Base-by-base conservation (phyloP, 139 green algal genomes). In the Tetradesmus lagerheimii region DNA sequence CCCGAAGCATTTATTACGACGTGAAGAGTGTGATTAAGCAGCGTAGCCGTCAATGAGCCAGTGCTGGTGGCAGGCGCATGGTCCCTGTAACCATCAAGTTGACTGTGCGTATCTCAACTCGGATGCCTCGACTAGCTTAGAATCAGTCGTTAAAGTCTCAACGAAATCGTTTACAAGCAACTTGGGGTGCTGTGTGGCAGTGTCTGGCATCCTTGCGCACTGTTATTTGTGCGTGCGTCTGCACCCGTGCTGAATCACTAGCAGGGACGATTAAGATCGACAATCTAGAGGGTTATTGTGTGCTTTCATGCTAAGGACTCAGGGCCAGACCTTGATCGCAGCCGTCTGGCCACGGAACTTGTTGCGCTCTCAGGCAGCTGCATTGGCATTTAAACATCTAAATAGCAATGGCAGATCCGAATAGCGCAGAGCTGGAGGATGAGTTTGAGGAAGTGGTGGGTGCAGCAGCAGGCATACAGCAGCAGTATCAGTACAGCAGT, bases 391-490 rank as follows among this genome's bases (percentile, higher is more conserved):
- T 38, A 15, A n/a, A 74, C n/a, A 27, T 20, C 4, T 39, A 38
- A 5, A 38, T 37, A 39, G 16, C 15, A 79, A 88, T 88, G 83
- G 62, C 64, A 14, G 83, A 88, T 23, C 83, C 64, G 5, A 64
- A 31, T 3, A 31, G 23, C 29, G 71, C 37, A 64, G 64, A 80
- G 64, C 57, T 80, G 25, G 83, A 88, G 37, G 71, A 88, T 20
- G 83, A 88, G 50, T 77, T 80, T 23, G 83, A 80, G 64, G 64
- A 79, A 35, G 35, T 87, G 82, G 82, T 78, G 39, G 43, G 71
- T 79, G 71, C 71, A 79, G 82, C n/a, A 31, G n/a, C 80, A 38
- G 34, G 34, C 76, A 34, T 38, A 83, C 38, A 27, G 35, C 77
- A 47, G 39, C 35, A 34, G 25, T 47, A 47, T 41, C 77, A 83